phyloP scores from a whole-genome alignment of 805 yeast species.

The Torulaspora franciscae region DNA sequence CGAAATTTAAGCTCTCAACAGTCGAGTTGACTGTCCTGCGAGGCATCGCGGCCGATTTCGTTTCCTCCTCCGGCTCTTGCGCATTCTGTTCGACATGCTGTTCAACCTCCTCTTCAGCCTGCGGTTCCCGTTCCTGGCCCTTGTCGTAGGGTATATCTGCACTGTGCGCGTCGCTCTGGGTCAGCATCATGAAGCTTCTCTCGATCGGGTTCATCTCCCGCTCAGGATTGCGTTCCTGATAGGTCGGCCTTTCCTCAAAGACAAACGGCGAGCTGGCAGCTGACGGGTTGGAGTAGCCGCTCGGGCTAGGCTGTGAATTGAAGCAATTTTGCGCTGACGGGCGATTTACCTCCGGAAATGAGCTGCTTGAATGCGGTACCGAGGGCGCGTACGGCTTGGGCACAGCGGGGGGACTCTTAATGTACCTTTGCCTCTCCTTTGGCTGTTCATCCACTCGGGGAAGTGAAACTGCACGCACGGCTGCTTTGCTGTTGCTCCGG shows the following conservation, averaged over 20 bases:
- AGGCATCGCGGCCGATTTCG: not conserved
- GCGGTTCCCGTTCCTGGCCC: too few relatives aligned
- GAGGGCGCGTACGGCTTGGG: not conserved
- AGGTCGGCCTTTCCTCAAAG: slow-evolving; percentile 4
- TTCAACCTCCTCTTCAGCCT: not conserved
- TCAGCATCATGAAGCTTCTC: slow-evolving; percentile 31
- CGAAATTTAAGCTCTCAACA: slow-evolving; percentile 18
- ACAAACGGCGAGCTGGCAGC: slow-evolving; percentile 4
- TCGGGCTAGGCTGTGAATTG: not conserved
- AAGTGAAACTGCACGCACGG: slow-evolving; percentile 9
- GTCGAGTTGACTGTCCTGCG: not conserved
- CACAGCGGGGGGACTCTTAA: not conserved
- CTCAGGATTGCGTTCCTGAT: not conserved
- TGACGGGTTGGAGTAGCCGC: not conserved
- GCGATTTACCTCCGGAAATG: not conserved
- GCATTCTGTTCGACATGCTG: not conserved
- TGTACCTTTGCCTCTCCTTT: not conserved
- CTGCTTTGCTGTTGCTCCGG: not conserved
- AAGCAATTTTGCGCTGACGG: not conserved
- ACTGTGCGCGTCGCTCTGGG: slow-evolving; percentile 22
- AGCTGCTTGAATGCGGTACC: not conserved
- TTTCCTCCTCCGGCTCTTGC: not conserved
- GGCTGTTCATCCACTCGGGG: slow-evolving; percentile 1
- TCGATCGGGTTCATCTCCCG: slow-evolving; percentile 29
- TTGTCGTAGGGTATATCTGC: too few relatives aligned